phyloP scores from a whole-genome alignment of 352 stramenopile species.

The Globisporangium perplexum region DNA sequence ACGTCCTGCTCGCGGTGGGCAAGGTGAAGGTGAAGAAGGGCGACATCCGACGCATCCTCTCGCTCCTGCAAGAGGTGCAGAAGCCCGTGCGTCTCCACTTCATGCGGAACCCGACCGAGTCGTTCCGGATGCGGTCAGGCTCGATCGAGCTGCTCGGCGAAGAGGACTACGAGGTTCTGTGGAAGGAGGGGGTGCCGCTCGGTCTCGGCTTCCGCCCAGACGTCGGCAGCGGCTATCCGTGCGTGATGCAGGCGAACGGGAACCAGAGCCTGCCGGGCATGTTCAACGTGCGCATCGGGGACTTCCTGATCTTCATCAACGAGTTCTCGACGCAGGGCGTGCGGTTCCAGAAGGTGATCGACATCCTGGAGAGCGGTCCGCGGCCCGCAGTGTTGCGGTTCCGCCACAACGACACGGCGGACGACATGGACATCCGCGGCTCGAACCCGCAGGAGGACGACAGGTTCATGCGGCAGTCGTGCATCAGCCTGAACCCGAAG shows the following conservation, averaged over 20 bases:
- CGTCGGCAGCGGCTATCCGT: slow-evolving; percentile 66
- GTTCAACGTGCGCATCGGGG: slow-evolving; percentile 80
- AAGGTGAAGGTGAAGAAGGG: slow-evolving; percentile 76
- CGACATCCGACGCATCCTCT: slow-evolving; percentile 72
- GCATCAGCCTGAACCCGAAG: slow-evolving; percentile 77
- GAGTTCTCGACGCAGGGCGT: slow-evolving; percentile 79
- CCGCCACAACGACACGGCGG: slow-evolving; percentile 67
- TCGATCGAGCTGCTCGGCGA: slow-evolving; percentile 72
- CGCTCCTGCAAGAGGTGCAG: slow-evolving; percentile 73
- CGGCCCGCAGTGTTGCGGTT: slow-evolving; percentile 76
- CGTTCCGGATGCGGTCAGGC: slow-evolving; percentile 56
- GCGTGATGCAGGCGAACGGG: slow-evolving; percentile 71
- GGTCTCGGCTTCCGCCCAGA: slow-evolving; percentile 77
- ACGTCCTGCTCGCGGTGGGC: slow-evolving; percentile 72
- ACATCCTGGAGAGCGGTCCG: slow-evolving; percentile 78
- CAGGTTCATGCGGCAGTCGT: slow-evolving; percentile 56
- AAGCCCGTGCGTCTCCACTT: slow-evolving; percentile 79
- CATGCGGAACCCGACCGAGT: slow-evolving; percentile 64
- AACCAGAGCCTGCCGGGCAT: slow-evolving; percentile 75
- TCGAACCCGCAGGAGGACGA: slow-evolving; percentile 74
- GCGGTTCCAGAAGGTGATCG: slow-evolving; percentile 83
- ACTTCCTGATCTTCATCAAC: slow-evolving; percentile 84
- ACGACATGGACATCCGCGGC: slow-evolving; percentile 30
- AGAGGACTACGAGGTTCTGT: slow-evolving; percentile 86
- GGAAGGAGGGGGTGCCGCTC: slow-evolving; percentile 80